These are phyloP conservation scores for Jackrogersella multiformis DNA, from an alignment of 495 filamentous ascomycete species.

Conservation along the genomic window DNA sequence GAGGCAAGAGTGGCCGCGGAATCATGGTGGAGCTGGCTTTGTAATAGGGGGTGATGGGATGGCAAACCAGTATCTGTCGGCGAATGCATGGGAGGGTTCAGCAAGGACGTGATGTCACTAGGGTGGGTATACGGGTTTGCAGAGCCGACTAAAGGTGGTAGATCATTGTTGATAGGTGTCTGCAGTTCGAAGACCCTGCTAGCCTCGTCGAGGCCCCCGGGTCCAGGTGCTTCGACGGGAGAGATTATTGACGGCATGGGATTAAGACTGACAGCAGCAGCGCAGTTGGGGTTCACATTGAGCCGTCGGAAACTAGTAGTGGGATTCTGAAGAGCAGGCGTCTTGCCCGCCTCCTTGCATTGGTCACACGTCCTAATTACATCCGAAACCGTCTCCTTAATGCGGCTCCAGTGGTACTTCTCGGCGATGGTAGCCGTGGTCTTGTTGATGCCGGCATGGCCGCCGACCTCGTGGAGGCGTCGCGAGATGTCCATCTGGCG, in stretches of 20 bases:
- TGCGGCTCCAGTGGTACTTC: slow-evolving; percentile 97
- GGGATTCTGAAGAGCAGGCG: slow-evolving; percentile 42
- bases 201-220: slow-evolving; percentile 29
- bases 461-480: slow-evolving; percentile 69
- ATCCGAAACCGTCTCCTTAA: slow-evolving; percentile 95
- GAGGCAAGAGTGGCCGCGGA: slow-evolving; percentile 42
- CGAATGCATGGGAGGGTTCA: slow-evolving; percentile 41
- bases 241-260: slow-evolving; percentile 34
- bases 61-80: slow-evolving; percentile 44
- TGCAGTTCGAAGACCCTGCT: slow-evolving; percentile 45
- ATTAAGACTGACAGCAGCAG: neutral
- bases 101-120: slow-evolving; percentile 49
- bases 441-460: slow-evolving; percentile 98
- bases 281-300: slow-evolving; percentile 32
- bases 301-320: slow-evolving; percentile 22
- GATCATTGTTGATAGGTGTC: slow-evolving; percentile 26
- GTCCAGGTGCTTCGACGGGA: slow-evolving; percentile 26
- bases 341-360: slow-evolving; percentile 84
- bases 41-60: slow-evolving; percentile 41
- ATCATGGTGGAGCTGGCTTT: slow-evolving; percentile 44
- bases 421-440: slow-evolving; percentile 94
- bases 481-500: slow-evolving; percentile 91
- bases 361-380: slow-evolving; percentile 92
- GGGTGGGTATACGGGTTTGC: slow-evolving; percentile 48
- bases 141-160: slow-evolving; percentile 40